Evolutionary conservation across 352 stramenopile genomes (phyloP).

Genomic region (Globisporangium yorkense): DNA sequence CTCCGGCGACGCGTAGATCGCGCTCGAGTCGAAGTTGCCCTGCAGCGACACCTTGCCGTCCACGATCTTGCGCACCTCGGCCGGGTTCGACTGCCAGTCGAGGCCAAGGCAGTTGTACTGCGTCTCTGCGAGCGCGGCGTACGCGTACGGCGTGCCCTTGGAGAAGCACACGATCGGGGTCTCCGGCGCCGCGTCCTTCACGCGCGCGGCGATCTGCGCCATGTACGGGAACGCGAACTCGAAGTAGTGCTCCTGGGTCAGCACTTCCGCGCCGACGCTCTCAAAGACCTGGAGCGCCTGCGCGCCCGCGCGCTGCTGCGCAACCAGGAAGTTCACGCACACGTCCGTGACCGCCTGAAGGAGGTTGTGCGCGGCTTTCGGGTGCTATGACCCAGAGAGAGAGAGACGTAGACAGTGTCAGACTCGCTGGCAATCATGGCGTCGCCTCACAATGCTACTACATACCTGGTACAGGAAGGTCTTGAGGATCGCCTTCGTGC

Average conservation of each 20-base stretch:
- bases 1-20: conserved; percentile 82
- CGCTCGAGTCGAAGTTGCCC: conserved; percentile 91
- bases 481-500: conserved; percentile 93
- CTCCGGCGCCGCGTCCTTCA: conserved; percentile 60
- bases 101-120: conserved; percentile 94
- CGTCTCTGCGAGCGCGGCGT: conserved; percentile 61
- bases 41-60: conserved; percentile 76
- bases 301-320: conserved; percentile 90
- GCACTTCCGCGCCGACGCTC: conserved; percentile 92
- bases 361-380: conserved; percentile 87
- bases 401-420: not conserved
- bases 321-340: conserved; percentile 94
- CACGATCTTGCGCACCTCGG: conserved; percentile 75
- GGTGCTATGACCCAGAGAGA: conserved; percentile 31
- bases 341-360: conserved; percentile 94
- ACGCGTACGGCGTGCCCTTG: conserved; percentile 81
- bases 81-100: conserved; percentile 93
- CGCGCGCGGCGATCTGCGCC: conserved; percentile 67
- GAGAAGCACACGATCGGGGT: conserved; percentile 83
- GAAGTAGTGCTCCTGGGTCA: conserved; percentile 93
- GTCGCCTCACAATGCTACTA: too few species aligned
- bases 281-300: conserved; percentile 98
- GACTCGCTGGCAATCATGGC: not conserved
- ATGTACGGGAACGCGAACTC: conserved; percentile 94
- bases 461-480: conserved; percentile 88